Percentiles rank a stretch among this genome's conserved stretches.
Evolutionary conservation across 2,329 filamentous ascomycete genomes (phyloP).

Genomic region (Pseudogymnoascus sp.): DNA sequence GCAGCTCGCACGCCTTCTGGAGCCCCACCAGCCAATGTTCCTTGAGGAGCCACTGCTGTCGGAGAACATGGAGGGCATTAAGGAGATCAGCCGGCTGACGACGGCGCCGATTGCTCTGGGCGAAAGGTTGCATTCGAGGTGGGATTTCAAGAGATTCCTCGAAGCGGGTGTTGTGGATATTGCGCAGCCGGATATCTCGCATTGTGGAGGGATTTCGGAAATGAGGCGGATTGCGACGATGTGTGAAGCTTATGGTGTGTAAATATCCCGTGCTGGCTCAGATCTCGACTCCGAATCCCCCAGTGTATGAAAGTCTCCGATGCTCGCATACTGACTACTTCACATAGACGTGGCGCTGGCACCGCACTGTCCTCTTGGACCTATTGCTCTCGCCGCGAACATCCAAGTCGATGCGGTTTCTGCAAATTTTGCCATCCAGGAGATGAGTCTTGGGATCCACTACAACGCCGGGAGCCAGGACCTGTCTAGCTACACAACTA

Average conservation of each 20-base stretch:
- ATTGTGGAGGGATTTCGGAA: conserved; percentile 68
- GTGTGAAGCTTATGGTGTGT: conserved; percentile 64
- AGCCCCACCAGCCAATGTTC: conserved; percentile 65
- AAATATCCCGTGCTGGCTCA: background rate
- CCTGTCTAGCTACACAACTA: conserved; percentile 58
- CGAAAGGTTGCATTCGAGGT: conserved; percentile 64
- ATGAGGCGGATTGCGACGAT: conserved; percentile 62
- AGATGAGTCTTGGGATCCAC: conserved; percentile 75
- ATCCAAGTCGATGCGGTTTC: conserved; percentile 58
- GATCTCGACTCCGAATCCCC: conserved; percentile 3
- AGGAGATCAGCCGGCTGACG: conserved; percentile 50
- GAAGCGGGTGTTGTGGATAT: conserved; percentile 64
- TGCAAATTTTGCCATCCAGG: conserved; percentile 65
- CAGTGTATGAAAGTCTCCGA: background rate
- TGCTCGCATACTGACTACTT: background rate
- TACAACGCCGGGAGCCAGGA: conserved; percentile 65
- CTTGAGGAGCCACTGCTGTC: conserved; percentile 68
- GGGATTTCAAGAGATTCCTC: conserved; percentile 68
- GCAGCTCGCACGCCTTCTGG: conserved; percentile 61
- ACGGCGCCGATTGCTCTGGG: conserved; percentile 64
- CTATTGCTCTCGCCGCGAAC: conserved; percentile 65
- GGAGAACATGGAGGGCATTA: conserved; percentile 61
- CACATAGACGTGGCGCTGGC: conserved; percentile 51
- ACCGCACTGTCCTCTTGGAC: conserved; percentile 67
- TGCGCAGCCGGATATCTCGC: conserved; percentile 65